phyloP scores from a whole-genome alignment of 2,329 filamentous ascomycete genomes.

The Chrysoporthe deuterocubensis region DNA sequence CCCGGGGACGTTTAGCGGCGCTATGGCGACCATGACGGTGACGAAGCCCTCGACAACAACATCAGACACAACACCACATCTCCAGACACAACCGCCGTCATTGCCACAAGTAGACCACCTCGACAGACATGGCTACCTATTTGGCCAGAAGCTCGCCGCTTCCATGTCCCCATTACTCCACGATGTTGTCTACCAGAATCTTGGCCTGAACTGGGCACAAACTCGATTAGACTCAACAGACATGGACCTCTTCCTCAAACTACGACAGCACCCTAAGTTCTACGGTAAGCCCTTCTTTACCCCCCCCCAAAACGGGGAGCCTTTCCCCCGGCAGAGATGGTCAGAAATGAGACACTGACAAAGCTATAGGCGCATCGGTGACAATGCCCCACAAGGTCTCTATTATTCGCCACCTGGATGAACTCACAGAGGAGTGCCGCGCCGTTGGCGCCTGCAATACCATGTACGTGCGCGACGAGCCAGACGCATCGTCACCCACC shows the following conservation, averaged over 20 bases:
- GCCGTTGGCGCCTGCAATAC: constrained; percentile 82
- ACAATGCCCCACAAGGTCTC: constrained; percentile 86
- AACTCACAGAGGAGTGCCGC: constrained; percentile 71
- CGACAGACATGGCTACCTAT: constrained; percentile 57
- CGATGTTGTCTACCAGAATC: constrained; percentile 54
- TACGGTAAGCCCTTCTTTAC: constrained; percentile 52
- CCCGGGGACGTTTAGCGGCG: background rate
- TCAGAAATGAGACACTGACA: background rate
- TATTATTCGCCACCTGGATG: constrained; percentile 74
- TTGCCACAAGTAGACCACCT: constrained; percentile 35
- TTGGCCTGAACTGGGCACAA: constrained; percentile 57
- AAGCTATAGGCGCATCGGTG: constrained; percentile 63
- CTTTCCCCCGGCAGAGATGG: no score
- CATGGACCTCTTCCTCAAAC: constrained; percentile 51
- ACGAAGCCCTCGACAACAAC: constrained; percentile 14
- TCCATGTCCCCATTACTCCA: constrained; percentile 62
- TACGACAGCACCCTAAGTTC: constrained; percentile 62
- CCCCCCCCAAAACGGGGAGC: background rate
- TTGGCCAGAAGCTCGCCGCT: constrained; percentile 59
- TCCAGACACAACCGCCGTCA: constrained; percentile 3
- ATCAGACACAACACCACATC: constrained; percentile 17
- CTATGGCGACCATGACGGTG: constrained; percentile 25
- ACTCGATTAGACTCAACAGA: constrained; percentile 56
- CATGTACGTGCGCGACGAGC: constrained; percentile 64
- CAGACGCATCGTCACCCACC: constrained; percentile 35